Conservation (phyloP, 139 green algal species). For the Coelastrella sp. region DNA sequence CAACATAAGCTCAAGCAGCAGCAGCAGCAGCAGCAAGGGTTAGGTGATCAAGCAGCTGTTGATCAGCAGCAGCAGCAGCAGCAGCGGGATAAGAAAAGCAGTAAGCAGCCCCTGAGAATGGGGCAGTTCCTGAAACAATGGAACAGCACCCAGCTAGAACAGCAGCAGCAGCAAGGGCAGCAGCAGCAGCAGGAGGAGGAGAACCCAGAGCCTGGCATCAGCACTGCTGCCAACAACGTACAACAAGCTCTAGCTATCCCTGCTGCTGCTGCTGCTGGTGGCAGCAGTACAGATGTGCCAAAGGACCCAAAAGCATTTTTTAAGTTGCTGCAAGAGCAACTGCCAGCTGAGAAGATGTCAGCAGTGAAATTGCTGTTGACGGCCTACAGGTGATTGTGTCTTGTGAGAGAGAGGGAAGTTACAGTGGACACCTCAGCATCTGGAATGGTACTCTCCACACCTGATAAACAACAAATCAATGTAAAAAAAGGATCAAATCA, state of each 20-base stretch:
- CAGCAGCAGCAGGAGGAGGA: constrained; percentile 35
- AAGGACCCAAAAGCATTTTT: constrained; percentile 54
- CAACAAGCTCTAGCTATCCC: not conserved
- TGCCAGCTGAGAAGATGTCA: constrained; percentile 48
- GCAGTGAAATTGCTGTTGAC: constrained; percentile 46
- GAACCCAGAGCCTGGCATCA: not conserved
- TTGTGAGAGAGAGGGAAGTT: not conserved
- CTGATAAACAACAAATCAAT: too few relatives aligned
- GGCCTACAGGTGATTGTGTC: constrained; percentile 49
- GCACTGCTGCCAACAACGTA: constrained; percentile 9
- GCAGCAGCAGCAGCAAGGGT: constrained; percentile 38
- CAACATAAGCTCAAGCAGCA: constrained; percentile 35
- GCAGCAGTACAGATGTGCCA: constrained; percentile 2
- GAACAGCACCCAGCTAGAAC: constrained; percentile 54
- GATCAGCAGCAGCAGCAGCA: constrained; percentile 32
- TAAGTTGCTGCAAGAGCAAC: constrained; percentile 53
- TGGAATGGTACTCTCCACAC: too few relatives aligned
- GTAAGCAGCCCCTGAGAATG: constrained; percentile 38
- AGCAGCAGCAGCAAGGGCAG: constrained; percentile 46
- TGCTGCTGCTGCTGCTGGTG: constrained; percentile 26
- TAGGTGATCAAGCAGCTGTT: not conserved
- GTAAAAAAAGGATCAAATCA: too few relatives aligned
- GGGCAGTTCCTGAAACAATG: constrained; percentile 40
- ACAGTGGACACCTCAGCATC: too few relatives aligned
- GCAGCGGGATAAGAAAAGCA: not conserved